Base-by-base conservation (phyloP, 1,284 basidiomycete genomes). In the Butyriboletus appendiculatus region DNA sequence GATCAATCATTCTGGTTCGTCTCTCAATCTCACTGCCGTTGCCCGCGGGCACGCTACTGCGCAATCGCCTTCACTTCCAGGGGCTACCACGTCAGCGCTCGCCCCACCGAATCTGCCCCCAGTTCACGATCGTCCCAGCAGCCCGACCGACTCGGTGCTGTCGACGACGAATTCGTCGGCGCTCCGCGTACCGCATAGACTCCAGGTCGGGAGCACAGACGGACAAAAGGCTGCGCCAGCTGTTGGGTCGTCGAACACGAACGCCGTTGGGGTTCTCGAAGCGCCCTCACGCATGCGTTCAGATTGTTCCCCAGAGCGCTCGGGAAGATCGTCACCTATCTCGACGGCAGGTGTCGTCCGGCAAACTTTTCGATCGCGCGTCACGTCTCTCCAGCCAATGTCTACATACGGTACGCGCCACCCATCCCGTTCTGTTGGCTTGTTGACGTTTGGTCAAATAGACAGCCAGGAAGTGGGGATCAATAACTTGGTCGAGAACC, bases 401-500 rank as follows among this genome's bases (percentile, higher is more conserved):
- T 87, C 85, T 4, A 86, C 83, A 1, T 90, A 91, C 62, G 89
- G 90, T 91, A 61, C 55, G 82, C 62, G 30, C 4, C 11, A 39
- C 18, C 38, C n/a, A 37, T 33, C 14, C 12, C 9, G 1, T n/a
- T 33, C 10, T 28, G 33, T 38, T 52, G 24, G 2, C 16, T 37
- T 16, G 15, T 24, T 62, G 18, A 61, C 10, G 14, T 34, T 18
- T 22, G 56, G 4, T 14, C 10, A 0, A 56, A 55, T 59, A 91
- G 94, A 96, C 62, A 90, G 90, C 0, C 88, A 90, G 63, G 94
- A 96, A 64, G 84, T 88, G 24, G 90, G 90, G 2, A 90, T 97
- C 58, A 89, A 84, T 65, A 89, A 91, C 50, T 75, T 94, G 15
- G 76, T 98, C 15, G 94, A 97, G 65, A 89, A 92, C 50, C 77